These are phyloP conservation scores for Iberis pinnata DNA, from an alignment of 345 rosid genomes.

Conservation along the genomic window DNA sequence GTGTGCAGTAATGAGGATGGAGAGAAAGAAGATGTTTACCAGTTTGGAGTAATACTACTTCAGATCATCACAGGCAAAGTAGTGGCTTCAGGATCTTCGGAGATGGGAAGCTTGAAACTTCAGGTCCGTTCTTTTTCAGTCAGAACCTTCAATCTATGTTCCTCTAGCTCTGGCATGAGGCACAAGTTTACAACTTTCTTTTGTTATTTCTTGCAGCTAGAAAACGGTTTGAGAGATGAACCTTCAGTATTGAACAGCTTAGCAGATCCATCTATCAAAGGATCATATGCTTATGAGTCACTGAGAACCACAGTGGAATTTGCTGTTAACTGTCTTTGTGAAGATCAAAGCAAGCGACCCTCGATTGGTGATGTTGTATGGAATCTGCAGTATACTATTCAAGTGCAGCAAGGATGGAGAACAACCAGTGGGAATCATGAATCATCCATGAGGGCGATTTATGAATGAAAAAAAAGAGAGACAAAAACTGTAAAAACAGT, in stretches of 20 bases:
- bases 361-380: conserved; percentile 84
- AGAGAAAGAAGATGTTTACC: conserved; percentile 84
- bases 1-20: conserved; percentile 38
- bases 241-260: conserved; percentile 41
- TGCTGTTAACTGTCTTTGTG: conserved; percentile 58
- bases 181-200: not conserved
- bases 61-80: conserved; percentile 61
- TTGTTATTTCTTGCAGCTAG: conserved; percentile 39
- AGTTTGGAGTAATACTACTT: conserved; percentile 62
- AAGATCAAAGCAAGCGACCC: conserved; percentile 49
- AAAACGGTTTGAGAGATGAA: conserved; percentile 49
- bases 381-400: conserved; percentile 82
- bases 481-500: not conserved
- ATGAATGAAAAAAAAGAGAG: not conserved
- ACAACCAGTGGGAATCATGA: conserved; percentile 60
- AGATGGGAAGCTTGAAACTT: conserved; percentile 48
- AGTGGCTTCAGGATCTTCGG: conserved; percentile 34
- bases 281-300: conserved; percentile 73
- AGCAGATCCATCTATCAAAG: conserved; percentile 54
- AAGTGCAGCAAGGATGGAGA: conserved; percentile 79
- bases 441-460: conserved; percentile 26
- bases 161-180: not conserved
- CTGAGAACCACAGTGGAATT: conserved; percentile 59
- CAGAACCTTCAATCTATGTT: not conserved
- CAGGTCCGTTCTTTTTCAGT: conserved; percentile 35